Percentiles rank a stretch among this genome's conserved stretches.
Conservation (phyloP, 2,329 filamentous ascomycete genomes). For the Cercospora zeae-maydis region DNA sequence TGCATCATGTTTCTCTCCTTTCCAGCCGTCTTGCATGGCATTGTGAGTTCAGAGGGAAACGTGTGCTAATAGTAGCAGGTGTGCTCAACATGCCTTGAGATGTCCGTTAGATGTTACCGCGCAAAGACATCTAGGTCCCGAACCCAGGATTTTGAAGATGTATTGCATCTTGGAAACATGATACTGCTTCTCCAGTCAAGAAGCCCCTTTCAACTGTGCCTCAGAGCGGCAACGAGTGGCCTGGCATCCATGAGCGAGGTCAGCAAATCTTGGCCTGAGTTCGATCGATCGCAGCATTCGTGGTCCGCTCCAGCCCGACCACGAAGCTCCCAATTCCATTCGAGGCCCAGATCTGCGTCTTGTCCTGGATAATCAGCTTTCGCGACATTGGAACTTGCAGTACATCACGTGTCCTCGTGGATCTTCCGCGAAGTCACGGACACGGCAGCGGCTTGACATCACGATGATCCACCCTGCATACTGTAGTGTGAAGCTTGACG, state of each 20-base stretch:
- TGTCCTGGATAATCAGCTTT: not conserved
- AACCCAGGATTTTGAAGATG: not conserved
- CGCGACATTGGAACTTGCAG: not conserved
- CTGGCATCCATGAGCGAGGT: not conserved
- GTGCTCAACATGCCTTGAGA: not conserved
- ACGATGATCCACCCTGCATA: conserved; percentile 10
- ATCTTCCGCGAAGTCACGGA: not conserved
- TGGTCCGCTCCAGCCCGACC: not conserved
- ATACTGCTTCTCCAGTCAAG: not conserved
- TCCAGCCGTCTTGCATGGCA: not conserved
- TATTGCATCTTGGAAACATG: not conserved
- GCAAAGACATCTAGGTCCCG: not conserved
- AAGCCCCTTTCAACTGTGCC: not conserved
- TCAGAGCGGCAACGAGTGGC: not conserved
- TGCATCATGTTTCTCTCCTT: conserved; percentile 2
- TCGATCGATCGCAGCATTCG: not conserved
- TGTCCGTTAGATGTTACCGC: not conserved
- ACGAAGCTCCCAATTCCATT: not conserved
- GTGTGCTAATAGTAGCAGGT: not conserved
- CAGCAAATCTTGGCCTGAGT: not conserved
- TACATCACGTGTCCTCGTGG: not conserved
- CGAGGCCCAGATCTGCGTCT: not conserved
- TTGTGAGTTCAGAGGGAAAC: not conserved
- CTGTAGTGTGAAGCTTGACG: conserved; percentile 9
- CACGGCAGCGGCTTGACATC: conserved; percentile 12